phyloP scores from a whole-genome alignment of 2,329 filamentous ascomycete species.

The Sarocladium brachiariae region DNA sequence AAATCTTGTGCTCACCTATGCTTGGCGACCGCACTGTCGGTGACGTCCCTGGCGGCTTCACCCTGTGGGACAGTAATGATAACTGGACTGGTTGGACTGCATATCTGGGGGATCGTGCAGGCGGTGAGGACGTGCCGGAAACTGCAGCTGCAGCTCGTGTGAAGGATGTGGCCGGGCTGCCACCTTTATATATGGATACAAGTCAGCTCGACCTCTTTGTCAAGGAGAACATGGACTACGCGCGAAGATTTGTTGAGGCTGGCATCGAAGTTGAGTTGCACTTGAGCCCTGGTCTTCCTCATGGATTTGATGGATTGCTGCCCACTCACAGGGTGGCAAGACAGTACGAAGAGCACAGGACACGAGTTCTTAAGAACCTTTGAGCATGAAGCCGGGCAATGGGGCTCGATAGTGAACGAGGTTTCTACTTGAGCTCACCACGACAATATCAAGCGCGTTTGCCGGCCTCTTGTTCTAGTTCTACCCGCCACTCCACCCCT shows the following conservation, averaged over 20 bases:
- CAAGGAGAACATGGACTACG: conserved; percentile 27
- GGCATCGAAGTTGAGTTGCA: too few species aligned
- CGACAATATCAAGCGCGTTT: too few species aligned
- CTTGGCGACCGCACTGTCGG: conserved; percentile 21
- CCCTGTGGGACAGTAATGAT: conserved; percentile 15
- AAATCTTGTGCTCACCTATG: conserved; percentile 28
- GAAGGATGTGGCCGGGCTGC: conserved; percentile 22
- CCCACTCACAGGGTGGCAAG: too few species aligned
- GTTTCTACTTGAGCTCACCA: too few species aligned
- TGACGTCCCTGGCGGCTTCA: background rate
- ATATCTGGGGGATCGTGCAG: conserved; percentile 6
- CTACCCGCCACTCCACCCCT: too few species aligned
- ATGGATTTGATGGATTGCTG: too few species aligned
- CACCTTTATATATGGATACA: conserved; percentile 31
- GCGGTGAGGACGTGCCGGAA: conserved; percentile 11
- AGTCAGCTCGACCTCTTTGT: conserved; percentile 32
- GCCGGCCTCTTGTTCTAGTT: too few species aligned
- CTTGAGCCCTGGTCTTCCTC: too few species aligned
- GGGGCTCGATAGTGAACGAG: too few species aligned
- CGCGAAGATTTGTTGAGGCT: conserved; percentile 20
- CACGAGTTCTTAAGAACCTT: too few species aligned
- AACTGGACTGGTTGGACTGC: conserved; percentile 18
- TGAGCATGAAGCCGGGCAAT: too few species aligned
- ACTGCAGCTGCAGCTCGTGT: conserved; percentile 20
- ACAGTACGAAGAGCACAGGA: too few species aligned